A percentile compares a stretch with the other conserved stretches of the same genome.
phyloP scores from a whole-genome alignment of 2,329 filamentous ascomycete species.

The Talaromyces piceae region DNA sequence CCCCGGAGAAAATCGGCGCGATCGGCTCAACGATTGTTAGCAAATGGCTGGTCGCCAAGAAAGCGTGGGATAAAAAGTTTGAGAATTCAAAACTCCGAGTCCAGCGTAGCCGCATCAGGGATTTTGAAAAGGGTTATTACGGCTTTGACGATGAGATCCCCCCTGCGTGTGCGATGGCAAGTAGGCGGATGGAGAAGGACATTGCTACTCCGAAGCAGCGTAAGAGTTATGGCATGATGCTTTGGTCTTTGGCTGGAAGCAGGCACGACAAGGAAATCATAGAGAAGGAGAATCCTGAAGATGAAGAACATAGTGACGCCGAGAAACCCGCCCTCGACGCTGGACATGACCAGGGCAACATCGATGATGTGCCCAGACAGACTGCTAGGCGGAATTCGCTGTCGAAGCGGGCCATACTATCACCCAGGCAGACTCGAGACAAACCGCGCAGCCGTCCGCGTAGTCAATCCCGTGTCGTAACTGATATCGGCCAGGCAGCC shows the following conservation, averaged over 20 bases:
- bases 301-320: constrained; percentile 16
- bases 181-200: constrained; percentile 45
- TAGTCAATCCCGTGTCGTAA: constrained; percentile 14
- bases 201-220: constrained; percentile 23
- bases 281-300: constrained; percentile 20
- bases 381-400: not conserved
- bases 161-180: constrained; percentile 75
- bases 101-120: constrained; percentile 64
- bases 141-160: constrained; percentile 68
- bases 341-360: constrained; percentile 14
- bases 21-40: constrained; percentile 71
- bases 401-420: not conserved
- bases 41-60: constrained; percentile 74
- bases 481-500: constrained; percentile 17
- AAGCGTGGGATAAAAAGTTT: constrained; percentile 66
- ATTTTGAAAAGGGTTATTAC: constrained; percentile 64
- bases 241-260: constrained; percentile 84
- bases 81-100: constrained; percentile 61
- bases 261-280: constrained; percentile 78
- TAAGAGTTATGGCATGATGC: constrained; percentile 66
- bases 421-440: not conserved
- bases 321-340: constrained; percentile 21
- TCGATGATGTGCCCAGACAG: not conserved
- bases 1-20: constrained; percentile 61
- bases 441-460: constrained; percentile 6